These are phyloP conservation scores for Hypocrella siamensis DNA, from an alignment of 2,329 filamentous ascomycete genomes.

Conservation along the genomic window DNA sequence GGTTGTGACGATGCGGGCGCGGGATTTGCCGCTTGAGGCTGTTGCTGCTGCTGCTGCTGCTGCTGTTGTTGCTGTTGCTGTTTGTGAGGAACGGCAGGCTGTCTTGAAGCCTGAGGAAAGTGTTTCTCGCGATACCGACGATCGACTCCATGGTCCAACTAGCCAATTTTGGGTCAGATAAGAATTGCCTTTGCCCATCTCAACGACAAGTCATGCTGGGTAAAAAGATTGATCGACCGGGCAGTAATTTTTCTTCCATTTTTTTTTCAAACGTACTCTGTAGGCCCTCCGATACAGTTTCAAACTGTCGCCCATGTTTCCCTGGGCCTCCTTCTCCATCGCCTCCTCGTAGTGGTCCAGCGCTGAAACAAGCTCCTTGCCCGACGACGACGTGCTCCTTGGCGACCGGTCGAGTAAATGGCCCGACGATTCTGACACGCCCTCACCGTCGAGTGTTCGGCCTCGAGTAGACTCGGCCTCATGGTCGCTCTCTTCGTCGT, in stretches of 20 bases:
- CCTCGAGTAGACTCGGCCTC: too few species aligned
- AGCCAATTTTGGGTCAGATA: too few species aligned
- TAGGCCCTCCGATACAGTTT: slow-evolving; percentile 83
- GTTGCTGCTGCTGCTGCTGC: too few species aligned
- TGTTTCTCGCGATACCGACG: slow-evolving; percentile 81
- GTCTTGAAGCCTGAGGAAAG: slow-evolving; percentile 41
- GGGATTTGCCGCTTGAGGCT: slow-evolving; percentile 11
- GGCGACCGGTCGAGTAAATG: slow-evolving; percentile 6
- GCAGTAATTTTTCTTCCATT: too few species aligned
- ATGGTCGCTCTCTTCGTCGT: too few species aligned
- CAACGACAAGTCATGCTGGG: too few species aligned
- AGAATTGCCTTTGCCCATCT: too few species aligned
- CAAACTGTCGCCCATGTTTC: slow-evolving; percentile 78
- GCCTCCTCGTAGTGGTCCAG: slow-evolving; percentile 88
- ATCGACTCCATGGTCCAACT: slow-evolving; percentile 76
- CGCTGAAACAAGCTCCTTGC: slow-evolving; percentile 50
- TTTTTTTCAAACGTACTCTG: slow-evolving; percentile 37
- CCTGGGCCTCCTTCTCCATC: slow-evolving; percentile 73
- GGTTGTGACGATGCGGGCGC: slow-evolving; percentile 7
- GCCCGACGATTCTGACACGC: slow-evolving; percentile 2
- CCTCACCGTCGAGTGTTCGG: slow-evolving; percentile 5
- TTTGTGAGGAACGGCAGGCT: slow-evolving; percentile 29
- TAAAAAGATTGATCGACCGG: too few species aligned
- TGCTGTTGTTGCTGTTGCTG: too few species aligned
- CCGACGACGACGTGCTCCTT: slow-evolving; percentile 3